Base-by-base conservation (phyloP, 2,329 filamentous ascomycete species). In the Myriosclerotinia duriaeana region DNA sequence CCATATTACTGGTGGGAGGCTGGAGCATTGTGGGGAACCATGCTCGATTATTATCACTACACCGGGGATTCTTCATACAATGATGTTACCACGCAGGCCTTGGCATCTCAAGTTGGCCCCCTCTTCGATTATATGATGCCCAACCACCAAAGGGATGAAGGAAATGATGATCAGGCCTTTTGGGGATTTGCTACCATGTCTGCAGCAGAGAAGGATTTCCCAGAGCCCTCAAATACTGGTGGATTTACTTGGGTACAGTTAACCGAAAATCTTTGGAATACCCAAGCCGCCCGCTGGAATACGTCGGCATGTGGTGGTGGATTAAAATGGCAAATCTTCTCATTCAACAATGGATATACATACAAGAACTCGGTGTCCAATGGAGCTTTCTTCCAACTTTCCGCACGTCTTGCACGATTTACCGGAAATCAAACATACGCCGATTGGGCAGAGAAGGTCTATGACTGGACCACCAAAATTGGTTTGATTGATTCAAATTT, bases 301-400 rank as follows among this genome's bases (percentile, higher is more conserved):
- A 82, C 79, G 0, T 79, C 81, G 0, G 78, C 80, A 50, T 96
- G 92, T 73, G 82, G 81, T 36, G 92, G 92, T 68, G 92, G 92
- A 5, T 79, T 95, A 56, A 82, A 86, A 66, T 94, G 91, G 91
- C 92, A 96, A 79, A 92, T 96, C 71, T 93, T 89, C 76, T 79
- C 84, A 1, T 85, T 84, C 72, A 94, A 96, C 75, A 87, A 87
- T 69, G 92, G 92, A 17, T 88, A 93, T 76, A 83, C 87, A 74
- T 95, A 96, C 84, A 95, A 93, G 78, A 94, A 94, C 79, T 84
- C 87, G 20, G 86, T 93, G 72, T 88, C 88, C 69, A 95, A 95
- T 76, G 91, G 90, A 53, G 88, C 87, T n/a, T 87, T 95, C 75
- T 93, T 96, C 77, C 89, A 93, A 73, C 82, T 96, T 15, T 88